Base-by-base conservation (phyloP, 2,329 filamentous ascomycete genomes). In the Alternaria sp. region DNA sequence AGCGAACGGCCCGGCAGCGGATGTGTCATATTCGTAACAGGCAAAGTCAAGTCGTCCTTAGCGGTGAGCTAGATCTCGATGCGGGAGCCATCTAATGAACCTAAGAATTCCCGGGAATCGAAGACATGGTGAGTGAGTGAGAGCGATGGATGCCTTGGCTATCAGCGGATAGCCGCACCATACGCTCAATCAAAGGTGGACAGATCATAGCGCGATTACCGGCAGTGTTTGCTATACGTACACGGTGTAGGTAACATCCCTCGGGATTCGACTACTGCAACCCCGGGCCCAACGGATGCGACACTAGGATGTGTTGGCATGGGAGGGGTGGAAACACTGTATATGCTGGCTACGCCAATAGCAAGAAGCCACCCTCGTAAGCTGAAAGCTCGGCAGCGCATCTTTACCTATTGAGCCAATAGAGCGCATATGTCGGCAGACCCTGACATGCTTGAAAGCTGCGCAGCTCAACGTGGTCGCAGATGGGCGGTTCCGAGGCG, bases 391-490 rank as follows among this genome's bases (percentile, higher is more conserved):
- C 57, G 66, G 65, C 61, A 56, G 51, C 56, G 57, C 44, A 40
- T 53, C 61, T 58, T 56, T 21, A 52, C 11, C 51, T 47, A 25
- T 32, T 17, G n/a, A 36, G 49, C 69, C 67, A 72, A 73, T 68
- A 50, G 32, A 26, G 26, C 19, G 19, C 49, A 51, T 59, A 59
- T 52, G 19, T 36, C n/a, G 46, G 25, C 25, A 64, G 43, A 61
- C 60, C 66, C 66, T 66, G 36, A 40, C 36, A 40, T 40, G n/a
- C 36, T n/a, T 40, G 55, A 57, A 46, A 43, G 46, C 49, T 59
- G 52, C 67, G 66, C 60, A 68, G 67, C 67, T 66, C 57, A 68
- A 66, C 58, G 66, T 68, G 68, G 68, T 65, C 66, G 62, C 67
- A 67, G 64, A 67, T 64, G 59, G 54, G 66, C 51, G 63, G 52